phyloP scores from a whole-genome alignment of 495 filamentous ascomycete species.

The Aspergillus wentii region DNA sequence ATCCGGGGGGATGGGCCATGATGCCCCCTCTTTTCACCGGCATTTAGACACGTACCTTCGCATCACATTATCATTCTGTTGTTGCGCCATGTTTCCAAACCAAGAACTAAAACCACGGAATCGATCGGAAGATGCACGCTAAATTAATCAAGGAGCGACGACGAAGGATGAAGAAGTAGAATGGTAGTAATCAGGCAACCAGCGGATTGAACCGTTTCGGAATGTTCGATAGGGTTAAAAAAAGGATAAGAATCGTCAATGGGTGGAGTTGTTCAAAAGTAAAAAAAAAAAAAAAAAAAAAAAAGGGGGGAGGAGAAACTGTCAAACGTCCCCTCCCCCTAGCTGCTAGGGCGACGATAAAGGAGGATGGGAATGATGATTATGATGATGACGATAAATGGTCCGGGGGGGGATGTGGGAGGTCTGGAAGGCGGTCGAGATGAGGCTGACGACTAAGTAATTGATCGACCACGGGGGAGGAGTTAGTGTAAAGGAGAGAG shows the following conservation, averaged over 20 bases:
- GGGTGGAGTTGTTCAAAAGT: too few relatives aligned
- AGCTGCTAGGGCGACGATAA: slow-evolving; percentile 8
- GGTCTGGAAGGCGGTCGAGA: slow-evolving; percentile 23
- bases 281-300: slow-evolving; percentile 6
- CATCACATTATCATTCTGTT: slow-evolving; percentile 63
- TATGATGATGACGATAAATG: background rate
- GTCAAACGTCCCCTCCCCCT: slow-evolving; percentile 14
- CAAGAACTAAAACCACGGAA: slow-evolving; percentile 1
- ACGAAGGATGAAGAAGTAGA: slow-evolving; percentile 5
- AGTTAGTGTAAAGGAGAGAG: slow-evolving; percentile 7
- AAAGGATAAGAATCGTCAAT: too few relatives aligned
- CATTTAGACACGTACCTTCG: slow-evolving; percentile 53
- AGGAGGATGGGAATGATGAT: background rate
- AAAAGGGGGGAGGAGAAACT: slow-evolving; percentile 1
- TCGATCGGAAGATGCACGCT: slow-evolving; percentile 3
- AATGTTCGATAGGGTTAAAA: too few relatives aligned
- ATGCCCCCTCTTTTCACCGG: too few relatives aligned
- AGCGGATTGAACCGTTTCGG: too few relatives aligned
- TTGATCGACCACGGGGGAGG: background rate
- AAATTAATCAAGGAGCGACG: slow-evolving; percentile 4
- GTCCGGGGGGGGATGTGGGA: slow-evolving; percentile 8
- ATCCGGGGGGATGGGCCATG: too few relatives aligned
- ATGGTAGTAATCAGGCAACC: too few relatives aligned
- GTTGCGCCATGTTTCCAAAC: slow-evolving; percentile 50
- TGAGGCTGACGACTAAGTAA: slow-evolving; percentile 12